A percentile compares a stretch with the other conserved stretches of the same genome.
Evolutionary conservation across 2,329 filamentous ascomycete species (phyloP).

Genomic region (Sporothrix globosa): DNA sequence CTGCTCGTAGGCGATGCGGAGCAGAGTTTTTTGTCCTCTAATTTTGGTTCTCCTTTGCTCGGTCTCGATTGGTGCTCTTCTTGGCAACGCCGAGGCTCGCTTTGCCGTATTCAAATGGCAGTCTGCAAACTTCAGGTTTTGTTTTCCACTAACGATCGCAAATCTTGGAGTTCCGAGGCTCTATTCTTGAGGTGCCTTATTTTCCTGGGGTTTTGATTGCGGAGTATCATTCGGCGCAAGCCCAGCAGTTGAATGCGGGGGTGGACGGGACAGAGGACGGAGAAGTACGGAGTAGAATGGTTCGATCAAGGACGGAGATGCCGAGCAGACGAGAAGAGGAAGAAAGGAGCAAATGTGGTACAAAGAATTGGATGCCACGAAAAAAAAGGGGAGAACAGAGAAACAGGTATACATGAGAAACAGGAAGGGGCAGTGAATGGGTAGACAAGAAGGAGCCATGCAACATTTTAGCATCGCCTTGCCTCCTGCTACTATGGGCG

Average conservation of each 20-base stretch:
- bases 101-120: not conserved
- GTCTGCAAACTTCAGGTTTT: not conserved
- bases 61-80: not conserved
- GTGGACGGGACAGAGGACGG: not conserved
- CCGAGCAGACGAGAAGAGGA: not conserved
- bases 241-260: slow-evolving; percentile 6
- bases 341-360: not conserved
- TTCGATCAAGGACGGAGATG: not conserved
- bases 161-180: slow-evolving; percentile 24
- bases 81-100: slow-evolving; percentile 24
- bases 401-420: not conserved
- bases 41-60: not conserved
- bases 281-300: not conserved
- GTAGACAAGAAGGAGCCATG: not conserved
- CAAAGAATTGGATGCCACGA: not conserved
- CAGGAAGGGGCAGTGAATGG: not conserved
- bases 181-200: not conserved
- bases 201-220: not conserved
- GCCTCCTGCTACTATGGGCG: too few relatives aligned
- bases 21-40: not conserved
- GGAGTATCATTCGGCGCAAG: slow-evolving; percentile 5
- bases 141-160: not conserved
- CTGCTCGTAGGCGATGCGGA: slow-evolving; percentile 10
- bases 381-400: not conserved
- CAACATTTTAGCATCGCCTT: not conserved